These are phyloP conservation scores for Pseudocercospora fuligena DNA, from an alignment of 2,329 filamentous ascomycete genomes.

Conservation along the genomic window DNA sequence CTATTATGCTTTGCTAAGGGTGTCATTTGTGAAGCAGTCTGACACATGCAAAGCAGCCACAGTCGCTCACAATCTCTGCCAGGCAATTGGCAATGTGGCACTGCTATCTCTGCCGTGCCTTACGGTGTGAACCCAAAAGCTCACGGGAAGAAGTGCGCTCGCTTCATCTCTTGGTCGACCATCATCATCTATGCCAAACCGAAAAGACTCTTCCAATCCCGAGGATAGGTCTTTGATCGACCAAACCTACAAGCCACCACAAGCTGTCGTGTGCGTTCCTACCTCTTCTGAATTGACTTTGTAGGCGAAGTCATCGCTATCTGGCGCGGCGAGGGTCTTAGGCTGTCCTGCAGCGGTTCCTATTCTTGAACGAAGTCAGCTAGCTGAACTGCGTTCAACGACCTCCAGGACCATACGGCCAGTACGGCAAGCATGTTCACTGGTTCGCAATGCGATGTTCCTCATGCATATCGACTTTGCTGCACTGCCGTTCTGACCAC, in stretches of 20 bases:
- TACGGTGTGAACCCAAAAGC: neutral
- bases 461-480: neutral
- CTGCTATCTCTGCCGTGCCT: neutral
- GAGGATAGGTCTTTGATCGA: neutral
- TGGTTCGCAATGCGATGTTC: too few relatives aligned
- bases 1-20: neutral
- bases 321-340: constrained; percentile 1
- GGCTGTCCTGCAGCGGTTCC: neutral
- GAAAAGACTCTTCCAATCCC: neutral
- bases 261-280: constrained; percentile 41
- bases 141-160: neutral
- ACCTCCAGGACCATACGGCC: too few relatives aligned
- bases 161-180: neutral
- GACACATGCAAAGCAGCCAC: constrained; percentile 3
- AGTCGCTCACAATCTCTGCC: neutral
- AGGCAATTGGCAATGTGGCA: neutral
- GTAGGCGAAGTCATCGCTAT: constrained; percentile 9
- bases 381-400: neutral
- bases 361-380: constrained; percentile 14
- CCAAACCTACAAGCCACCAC: constrained; percentile 22
- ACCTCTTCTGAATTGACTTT: constrained; percentile 14
- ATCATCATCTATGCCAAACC: neutral
- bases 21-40: neutral
- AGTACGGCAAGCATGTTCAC: too few relatives aligned
- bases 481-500: constrained; percentile 6